Evolutionary conservation across 306 rosid species (phyloP), one percentile per base, ranked within the genome.

Genomic region (Pyrus pyrifolia): DNA sequence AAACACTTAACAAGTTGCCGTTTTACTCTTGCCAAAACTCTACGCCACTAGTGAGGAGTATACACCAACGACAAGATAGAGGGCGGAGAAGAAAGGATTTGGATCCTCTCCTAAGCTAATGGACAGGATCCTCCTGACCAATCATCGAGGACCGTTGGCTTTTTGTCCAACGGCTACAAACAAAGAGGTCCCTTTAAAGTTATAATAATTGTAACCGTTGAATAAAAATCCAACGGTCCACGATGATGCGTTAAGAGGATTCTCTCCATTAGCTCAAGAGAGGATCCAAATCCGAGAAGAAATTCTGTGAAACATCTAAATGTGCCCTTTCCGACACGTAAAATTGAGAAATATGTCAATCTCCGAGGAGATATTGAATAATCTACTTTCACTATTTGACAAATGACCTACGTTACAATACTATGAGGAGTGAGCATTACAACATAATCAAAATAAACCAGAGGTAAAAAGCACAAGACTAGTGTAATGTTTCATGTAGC

Each of bases 401-500:
- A 25, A 60, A 29, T 13, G 45, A 73, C 44, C 51, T 73, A 79
- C 72, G 27, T 59, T 35, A 29, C 21, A 70, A 27, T 44, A 13
- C 38, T 64, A 59, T 46, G 63, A 70, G 10, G 62, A 45, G 63
- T 70, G 68, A 73, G 61, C 59, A 82, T 42, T 73, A 68, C 67
- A 63, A 33, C 19, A 23, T 52, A 45, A 44, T 59, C 74, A 13
- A 67, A 8, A 6, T 44, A 42, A 74, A 79, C 31, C 21, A 55
- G 4, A 23, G 17, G 31, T 59, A 3, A 22, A 59, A 15, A 0
- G 40, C 40, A 14, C 0, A 61, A 1, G 67, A 6, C 45, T 15
- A 8, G 23, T 1, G 8, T 25, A 62, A 11, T 13, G 76, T 42
- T 77, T 86, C 86, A 93, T 79, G 84, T 82, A 68, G 90, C 87